These are phyloP conservation scores for Soucietia sequanensis DNA, from an alignment of 805 yeast genomes.

Conservation along the genomic window DNA sequence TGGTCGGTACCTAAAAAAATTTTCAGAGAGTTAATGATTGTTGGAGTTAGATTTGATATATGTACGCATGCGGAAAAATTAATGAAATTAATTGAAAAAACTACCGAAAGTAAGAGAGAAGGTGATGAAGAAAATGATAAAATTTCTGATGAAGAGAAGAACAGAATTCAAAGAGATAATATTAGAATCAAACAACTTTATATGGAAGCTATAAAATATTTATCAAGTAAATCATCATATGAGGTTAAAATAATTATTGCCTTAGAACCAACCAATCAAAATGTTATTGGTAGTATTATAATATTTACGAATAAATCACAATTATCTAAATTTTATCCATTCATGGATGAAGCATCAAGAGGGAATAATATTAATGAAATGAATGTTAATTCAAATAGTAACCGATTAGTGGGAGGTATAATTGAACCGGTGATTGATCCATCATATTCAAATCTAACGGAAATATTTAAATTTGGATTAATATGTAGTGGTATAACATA, in stretches of 20 bases:
- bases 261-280: conserved; percentile 50
- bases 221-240: conserved; percentile 23
- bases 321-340: conserved; percentile 50
- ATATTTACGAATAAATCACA: conserved; percentile 46
- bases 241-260: conserved; percentile 51
- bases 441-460: conserved; percentile 49
- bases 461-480: conserved; percentile 55
- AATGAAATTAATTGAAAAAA: conserved; percentile 34
- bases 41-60: conserved; percentile 58
- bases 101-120: conserved; percentile 9
- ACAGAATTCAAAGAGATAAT: conserved; percentile 7
- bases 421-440: conserved; percentile 55
- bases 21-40: conserved; percentile 53
- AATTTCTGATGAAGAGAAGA: conserved; percentile 4
- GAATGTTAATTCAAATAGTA: conserved; percentile 1
- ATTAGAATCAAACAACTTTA: conserved; percentile 24
- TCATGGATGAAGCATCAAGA: conserved; percentile 37
- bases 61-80: conserved; percentile 44
- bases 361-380: background rate
- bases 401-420: conserved; percentile 51
- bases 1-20: conserved; percentile 58
- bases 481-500: conserved; percentile 55
- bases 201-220: conserved; percentile 32
- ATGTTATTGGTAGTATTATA: conserved; percentile 52
- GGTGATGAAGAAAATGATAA: background rate